Evolutionary conservation across 495 filamentous ascomycete genomes (phyloP), one percentile per base, ranked within the genome.

Genomic region (Corynascus novoguineensis): DNA sequence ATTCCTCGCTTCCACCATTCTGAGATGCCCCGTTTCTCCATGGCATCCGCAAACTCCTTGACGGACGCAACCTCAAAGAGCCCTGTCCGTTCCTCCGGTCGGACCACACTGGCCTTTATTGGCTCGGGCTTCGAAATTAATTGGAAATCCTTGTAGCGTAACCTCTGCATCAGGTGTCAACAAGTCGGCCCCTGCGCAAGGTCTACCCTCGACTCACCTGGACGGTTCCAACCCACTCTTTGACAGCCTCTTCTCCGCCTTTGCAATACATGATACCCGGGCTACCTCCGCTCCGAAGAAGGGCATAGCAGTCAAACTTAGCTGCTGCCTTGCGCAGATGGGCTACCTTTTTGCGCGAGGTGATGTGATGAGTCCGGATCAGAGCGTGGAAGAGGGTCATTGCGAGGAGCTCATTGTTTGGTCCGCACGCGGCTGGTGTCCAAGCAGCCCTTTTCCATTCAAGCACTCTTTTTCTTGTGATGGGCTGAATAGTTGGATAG

Each of bases 191-290:
- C 15, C 9, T 45, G 48, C 45, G 22, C 5, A 6, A 12, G 21
- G 27, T 32, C 24, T 17, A 42, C 34, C 21, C 17, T 32, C 7
- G 21, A 62, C 66, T 37, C 27, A 70, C 67, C 55, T 71, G 67
- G 25, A 70, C 67, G 11, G 60, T 60, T 9, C 58, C 62, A 40
- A 70, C 67, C 69, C 65, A 70, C 32, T 60, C 64, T 31, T 50
- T 48, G 14, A 71, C 66, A 6, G 45, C 68, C 59, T 80, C 75
- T 17, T 80, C 77, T 19, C 60, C 62, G 3, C 83, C 83, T 65
- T 89, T 84, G 42, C 84, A 86, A 67, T 90, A 88, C 85, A 91
- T 89, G 59, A 90, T 85, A 9, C 86, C 88, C 0, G 87, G 87
- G 42, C 77, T 81, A 4, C 82, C 80, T 4, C 86, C 85, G 48